phyloP scores from a whole-genome alignment of 768 basidiomycete species.

The Termitomyces titanicus region DNA sequence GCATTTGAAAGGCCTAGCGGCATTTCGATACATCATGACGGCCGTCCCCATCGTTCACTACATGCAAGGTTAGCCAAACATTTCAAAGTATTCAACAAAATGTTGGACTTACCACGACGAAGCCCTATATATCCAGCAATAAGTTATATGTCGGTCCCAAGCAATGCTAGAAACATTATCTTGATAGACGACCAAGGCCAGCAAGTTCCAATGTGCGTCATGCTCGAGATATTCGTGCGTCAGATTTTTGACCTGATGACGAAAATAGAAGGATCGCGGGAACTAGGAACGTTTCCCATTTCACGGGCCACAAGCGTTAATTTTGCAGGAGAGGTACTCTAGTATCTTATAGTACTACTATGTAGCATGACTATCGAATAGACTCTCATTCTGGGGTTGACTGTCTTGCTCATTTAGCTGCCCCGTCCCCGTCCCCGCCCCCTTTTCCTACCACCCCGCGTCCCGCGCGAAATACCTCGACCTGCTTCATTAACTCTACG shows the following conservation, averaged over 20 bases:
- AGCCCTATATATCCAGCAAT: not conserved
- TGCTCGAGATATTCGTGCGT: not conserved
- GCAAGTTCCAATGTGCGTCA: slow-evolving; percentile 30
- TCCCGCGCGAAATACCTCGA: slow-evolving; percentile 13
- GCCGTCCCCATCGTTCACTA: no score
- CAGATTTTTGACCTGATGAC: not conserved
- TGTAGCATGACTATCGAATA: not conserved
- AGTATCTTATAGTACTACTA: not conserved
- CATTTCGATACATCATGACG: no score
- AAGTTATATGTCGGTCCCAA: slow-evolving; percentile 23
- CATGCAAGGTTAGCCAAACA: no score
- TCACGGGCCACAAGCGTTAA: not conserved
- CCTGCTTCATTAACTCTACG: slow-evolving; percentile 25
- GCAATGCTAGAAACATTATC: slow-evolving; percentile 25
- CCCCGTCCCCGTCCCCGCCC: slow-evolving; percentile 17
- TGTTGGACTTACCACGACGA: not conserved
- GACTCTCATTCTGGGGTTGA: not conserved
- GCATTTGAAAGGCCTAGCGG: no score
- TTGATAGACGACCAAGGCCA: slow-evolving; percentile 30
- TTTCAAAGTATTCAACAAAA: no score
- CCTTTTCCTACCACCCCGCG: slow-evolving; percentile 17
- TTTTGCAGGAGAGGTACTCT: not conserved
- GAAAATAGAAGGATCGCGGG: slow-evolving; percentile 1
- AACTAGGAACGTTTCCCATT: not conserved
- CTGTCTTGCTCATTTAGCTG: not conserved